Evolutionary conservation across 495 filamentous ascomycete genomes (phyloP), one percentile per base, ranked within the genome.

Genomic region (Viridothelium virens): DNA sequence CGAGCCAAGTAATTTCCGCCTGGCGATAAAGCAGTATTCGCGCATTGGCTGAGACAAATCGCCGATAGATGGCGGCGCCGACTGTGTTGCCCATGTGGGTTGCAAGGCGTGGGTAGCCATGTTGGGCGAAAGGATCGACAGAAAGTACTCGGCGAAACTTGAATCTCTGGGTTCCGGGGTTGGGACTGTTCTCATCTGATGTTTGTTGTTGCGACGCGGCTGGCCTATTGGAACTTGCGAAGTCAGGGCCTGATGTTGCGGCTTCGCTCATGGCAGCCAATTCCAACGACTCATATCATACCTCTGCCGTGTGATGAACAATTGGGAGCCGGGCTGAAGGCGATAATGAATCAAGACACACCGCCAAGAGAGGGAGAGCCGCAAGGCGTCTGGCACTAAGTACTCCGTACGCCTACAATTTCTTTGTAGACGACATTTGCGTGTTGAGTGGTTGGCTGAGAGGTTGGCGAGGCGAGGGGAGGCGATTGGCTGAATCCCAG

Each of bases 1-100:
- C 68, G 37, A 75, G 72, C 56, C 72, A 63, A 4, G 66, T 66
- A 25, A 76, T 63, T 44, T 74, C 77, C 5, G 74, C 76, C 67
- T 77, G 77, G 38, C 74, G 70, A 64, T 77, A 77, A 10, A 79
- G 68, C 36, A 77, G 46, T 50, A 77, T 76, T 53, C 73, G 70
- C 18, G 71, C 68, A 47, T 76, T 77, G 10, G 76, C 50, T 34
- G 63, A 66, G 46, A 69, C 71, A 50, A 78, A 78, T 14, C 74
- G 73, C 36, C 73, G 69, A 64, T 75, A 72, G 16, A 77, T 71
- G 0, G 72, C 65, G 39, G 71, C 63, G 31, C 47, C 41, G 34
- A 41, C 6, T 4, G 46, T 25, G 10, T 41, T 62, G 1, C 66
- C 61, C 16, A 67, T 34, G 18, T 46, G 56, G n/a, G 48, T 25